Percentiles rank a stretch among this genome's conserved stretches.
phyloP scores from a whole-genome alignment of 2,329 filamentous ascomycete genomes.

The Xylariaceae sp. region DNA sequence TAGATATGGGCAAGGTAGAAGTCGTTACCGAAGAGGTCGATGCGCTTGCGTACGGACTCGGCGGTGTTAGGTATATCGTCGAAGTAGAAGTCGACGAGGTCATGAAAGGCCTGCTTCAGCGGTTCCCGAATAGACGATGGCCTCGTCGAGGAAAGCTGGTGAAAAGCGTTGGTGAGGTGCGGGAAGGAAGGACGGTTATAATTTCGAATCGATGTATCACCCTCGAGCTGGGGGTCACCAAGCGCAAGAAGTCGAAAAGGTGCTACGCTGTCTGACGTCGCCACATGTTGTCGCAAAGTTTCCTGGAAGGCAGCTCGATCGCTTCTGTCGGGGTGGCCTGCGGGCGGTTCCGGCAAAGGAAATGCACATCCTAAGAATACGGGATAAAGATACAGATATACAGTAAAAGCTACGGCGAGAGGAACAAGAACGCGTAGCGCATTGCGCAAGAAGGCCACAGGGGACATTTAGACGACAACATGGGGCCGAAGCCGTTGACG shows the following conservation, averaged over 20 bases:
- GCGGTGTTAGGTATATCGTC: constrained; percentile 67
- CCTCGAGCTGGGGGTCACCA: constrained; percentile 90
- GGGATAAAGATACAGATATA: constrained; percentile 87
- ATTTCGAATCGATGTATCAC: constrained; percentile 75
- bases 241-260: constrained; percentile 85
- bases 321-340: constrained; percentile 8
- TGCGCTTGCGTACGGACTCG: constrained; percentile 66
- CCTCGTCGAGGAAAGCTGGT: constrained; percentile 42
- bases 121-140: constrained; percentile 48
- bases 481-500: constrained; percentile 24
- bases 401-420: constrained; percentile 63
- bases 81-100: constrained; percentile 56
- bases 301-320: constrained; percentile 31
- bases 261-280: constrained; percentile 38
- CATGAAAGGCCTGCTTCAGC: constrained; percentile 50
- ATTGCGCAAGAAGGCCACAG: constrained; percentile 51
- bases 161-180: constrained; percentile 45
- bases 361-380: constrained; percentile 77
- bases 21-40: constrained; percentile 93
- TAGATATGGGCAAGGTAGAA: constrained; percentile 93
- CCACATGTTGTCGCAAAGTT: constrained; percentile 31
- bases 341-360: constrained; percentile 43
- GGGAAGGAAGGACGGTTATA: constrained; percentile 49
- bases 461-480: constrained; percentile 46
- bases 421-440: constrained; percentile 56